These are phyloP conservation scores for Albifimbria verrucaria DNA, from an alignment of 2,329 filamentous ascomycete species.

Conservation along the genomic window DNA sequence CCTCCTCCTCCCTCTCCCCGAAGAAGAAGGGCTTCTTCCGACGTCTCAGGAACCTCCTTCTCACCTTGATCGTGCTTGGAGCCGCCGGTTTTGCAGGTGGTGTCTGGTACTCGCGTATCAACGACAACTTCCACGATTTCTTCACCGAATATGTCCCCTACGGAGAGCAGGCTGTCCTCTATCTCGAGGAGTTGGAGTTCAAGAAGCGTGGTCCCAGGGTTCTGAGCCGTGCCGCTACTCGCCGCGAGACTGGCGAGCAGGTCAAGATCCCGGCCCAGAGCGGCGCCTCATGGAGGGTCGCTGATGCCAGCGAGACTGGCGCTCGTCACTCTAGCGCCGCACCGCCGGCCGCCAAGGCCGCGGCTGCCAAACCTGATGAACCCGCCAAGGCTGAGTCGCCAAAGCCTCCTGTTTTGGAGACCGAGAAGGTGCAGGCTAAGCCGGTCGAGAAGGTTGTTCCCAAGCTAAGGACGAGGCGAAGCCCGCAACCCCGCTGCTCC, in stretches of 20 bases:
- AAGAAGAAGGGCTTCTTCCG: conserved; percentile 65
- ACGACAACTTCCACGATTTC: conserved; percentile 98
- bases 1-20: conserved; percentile 34
- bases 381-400: conserved; percentile 26
- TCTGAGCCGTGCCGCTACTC: conserved; percentile 40
- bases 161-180: conserved; percentile 90
- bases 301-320: conserved; percentile 54
- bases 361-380: conserved; percentile 22
- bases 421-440: conserved; percentile 22
- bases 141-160: conserved; percentile 97
- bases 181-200: conserved; percentile 94
- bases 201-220: conserved; percentile 71
- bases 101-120: conserved; percentile 88
- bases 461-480: conserved; percentile 21
- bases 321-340: conserved; percentile 62
- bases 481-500: conserved; percentile 8
- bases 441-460: conserved; percentile 26
- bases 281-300: conserved; percentile 77
- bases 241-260: conserved; percentile 59
- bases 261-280: conserved; percentile 83
- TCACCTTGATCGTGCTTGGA: conserved; percentile 73
- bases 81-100: conserved; percentile 80
- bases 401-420: conserved; percentile 20
- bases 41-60: conserved; percentile 72
- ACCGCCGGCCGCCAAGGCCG: conserved; percentile 24